Evolutionary conservation across 2,329 filamentous ascomycete genomes (phyloP).

Genomic region (Sordariomycetes sp.): DNA sequence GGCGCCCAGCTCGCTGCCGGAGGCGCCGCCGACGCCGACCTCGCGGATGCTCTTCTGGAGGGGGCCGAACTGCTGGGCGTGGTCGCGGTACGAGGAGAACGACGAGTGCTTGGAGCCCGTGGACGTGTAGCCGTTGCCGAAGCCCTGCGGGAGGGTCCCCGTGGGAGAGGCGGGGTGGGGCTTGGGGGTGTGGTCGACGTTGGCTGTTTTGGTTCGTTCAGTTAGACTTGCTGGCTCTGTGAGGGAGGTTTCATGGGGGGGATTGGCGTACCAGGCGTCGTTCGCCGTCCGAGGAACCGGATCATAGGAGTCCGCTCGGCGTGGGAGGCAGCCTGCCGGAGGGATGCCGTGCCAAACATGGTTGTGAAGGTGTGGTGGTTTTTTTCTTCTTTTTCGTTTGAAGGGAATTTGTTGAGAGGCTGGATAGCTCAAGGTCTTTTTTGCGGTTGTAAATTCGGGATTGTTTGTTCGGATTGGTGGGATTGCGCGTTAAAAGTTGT

Average conservation of each 20-base stretch:
- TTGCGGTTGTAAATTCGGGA: not conserved
- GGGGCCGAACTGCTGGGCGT: constrained; percentile 69
- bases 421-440: not conserved
- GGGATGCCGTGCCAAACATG: constrained; percentile 46
- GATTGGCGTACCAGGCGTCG: constrained; percentile 39
- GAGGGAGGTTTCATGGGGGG: constrained; percentile 42
- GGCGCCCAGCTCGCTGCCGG: constrained; percentile 63
- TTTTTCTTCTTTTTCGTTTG: too few species aligned
- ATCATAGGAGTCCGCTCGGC: constrained; percentile 52
- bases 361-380: not conserved
- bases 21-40: constrained; percentile 41
- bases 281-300: constrained; percentile 50
- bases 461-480: not conserved
- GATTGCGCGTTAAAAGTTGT: not conserved
- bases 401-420: not conserved
- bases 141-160: constrained; percentile 48
- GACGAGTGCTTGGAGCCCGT: constrained; percentile 38
- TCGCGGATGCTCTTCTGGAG: constrained; percentile 47
- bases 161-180: constrained; percentile 63
- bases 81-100: constrained; percentile 69
- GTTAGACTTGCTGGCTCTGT: constrained; percentile 62
- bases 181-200: constrained; percentile 61
- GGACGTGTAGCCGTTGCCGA: constrained; percentile 20
- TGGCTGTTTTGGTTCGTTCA: constrained; percentile 35
- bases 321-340: constrained; percentile 48